These are phyloP conservation scores for Penicillium paradoxum DNA, from an alignment of 495 filamentous ascomycete genomes.

Conservation along the genomic window DNA sequence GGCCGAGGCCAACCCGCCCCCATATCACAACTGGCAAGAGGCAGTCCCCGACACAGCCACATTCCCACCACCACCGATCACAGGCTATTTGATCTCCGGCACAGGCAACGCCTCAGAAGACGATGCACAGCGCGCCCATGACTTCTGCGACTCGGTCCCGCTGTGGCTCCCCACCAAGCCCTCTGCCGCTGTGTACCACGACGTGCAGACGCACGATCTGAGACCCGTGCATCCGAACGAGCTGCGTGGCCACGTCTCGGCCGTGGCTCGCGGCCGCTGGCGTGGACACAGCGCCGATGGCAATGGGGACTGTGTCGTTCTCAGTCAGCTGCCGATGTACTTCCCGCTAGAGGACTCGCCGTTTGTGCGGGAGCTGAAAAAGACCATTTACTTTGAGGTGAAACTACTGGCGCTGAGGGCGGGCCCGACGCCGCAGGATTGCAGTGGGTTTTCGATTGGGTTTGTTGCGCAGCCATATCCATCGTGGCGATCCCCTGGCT, in stretches of 20 bases:
- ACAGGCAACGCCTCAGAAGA: conserved; percentile 67
- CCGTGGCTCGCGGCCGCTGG: conserved; percentile 37
- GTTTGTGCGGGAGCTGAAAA: conserved; percentile 44
- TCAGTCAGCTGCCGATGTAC: conserved; percentile 72
- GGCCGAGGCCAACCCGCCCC: conserved; percentile 39
- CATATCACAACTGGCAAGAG: conserved; percentile 75
- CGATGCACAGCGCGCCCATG: conserved; percentile 67
- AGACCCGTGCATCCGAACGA: conserved; percentile 42
- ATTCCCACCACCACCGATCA: conserved; percentile 75
- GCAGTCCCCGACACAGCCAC: conserved; percentile 72
- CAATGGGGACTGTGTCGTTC: conserved; percentile 44
- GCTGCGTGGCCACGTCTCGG: conserved; percentile 40
- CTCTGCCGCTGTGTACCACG: conserved; percentile 33
- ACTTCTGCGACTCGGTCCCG: conserved; percentile 63
- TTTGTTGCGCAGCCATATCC: conserved; percentile 81
- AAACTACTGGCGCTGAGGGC: conserved; percentile 45
- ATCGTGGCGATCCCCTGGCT: conserved; percentile 80
- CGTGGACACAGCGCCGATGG: conserved; percentile 36
- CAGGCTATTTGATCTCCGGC: conserved; percentile 61
- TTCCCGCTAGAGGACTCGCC: conserved; percentile 65
- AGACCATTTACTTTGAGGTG: conserved; percentile 78
- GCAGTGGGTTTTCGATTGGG: conserved; percentile 67
- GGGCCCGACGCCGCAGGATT: conserved; percentile 27
- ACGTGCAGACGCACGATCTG: conserved; percentile 40
- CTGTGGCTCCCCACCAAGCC: conserved; percentile 53